Evolutionary conservation across 768 basidiomycete species (phyloP), one percentile per base, ranked within the genome.

Genomic region (Lactarius sp.): DNA sequence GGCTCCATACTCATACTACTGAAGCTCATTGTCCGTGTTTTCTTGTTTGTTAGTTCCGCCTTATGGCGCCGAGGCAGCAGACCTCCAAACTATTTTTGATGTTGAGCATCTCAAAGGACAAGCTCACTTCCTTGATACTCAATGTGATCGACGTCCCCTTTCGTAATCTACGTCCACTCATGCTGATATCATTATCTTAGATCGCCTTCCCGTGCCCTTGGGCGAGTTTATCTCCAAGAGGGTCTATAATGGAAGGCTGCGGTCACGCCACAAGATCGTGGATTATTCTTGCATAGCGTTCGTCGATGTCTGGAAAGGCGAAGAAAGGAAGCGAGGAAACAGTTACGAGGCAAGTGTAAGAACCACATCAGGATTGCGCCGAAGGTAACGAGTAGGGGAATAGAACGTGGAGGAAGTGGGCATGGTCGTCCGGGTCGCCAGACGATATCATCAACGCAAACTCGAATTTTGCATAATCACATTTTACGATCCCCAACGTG

Each of bases 401-500:
- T 20, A 62, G 61, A 62, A 62, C 20, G 42, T 52, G 33, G 50
- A 62, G 18, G 61, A 62, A 13, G 61, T 57, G 10, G 41, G 44
- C 18, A 62, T 52, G 39, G 61, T 62, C 22, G 56, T 62, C 20
- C 37, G 61, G 41, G 20, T 57, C 12, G 55, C 61, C 52, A 56
- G 4, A 59, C 60, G 16, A 59, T 61, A 57, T 62, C 52, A 34
- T 4, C 12, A 50, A 39, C 51, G 5, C 22, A 13, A 13, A 4
- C 61, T 62, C 31, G 18, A 79, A 0, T 82, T 80, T 56, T 78
- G 78, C 51, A 67, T 84, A 57, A 81, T 84, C 51, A 83, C 82
- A 1, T 82, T 81, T 0, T 84, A 84, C 61, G 83, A 83, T 63
- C 78, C 79, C 0, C 83, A 84, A 70, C 69, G 83, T 16, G 76